Percentiles rank a stretch among this genome's conserved stretches.
These are phyloP conservation scores for Asterella californica DNA, from an alignment of 225 moss, liverwort and hornwort genomes.

Conservation along the genomic window DNA sequence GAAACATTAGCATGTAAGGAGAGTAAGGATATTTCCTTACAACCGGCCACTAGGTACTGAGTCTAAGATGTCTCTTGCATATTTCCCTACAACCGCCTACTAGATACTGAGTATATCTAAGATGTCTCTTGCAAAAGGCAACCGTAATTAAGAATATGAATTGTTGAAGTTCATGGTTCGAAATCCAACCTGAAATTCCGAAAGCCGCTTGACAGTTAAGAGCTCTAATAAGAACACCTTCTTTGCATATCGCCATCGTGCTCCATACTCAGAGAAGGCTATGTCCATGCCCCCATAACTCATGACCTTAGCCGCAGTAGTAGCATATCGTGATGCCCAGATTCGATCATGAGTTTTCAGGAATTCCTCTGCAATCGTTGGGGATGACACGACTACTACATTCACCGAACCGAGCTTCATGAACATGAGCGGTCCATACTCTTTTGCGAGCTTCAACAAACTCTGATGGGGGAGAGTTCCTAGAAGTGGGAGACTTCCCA, in stretches of 20 bases:
- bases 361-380: conserved; percentile 22
- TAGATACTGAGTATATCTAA: too few relatives aligned
- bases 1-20: too few relatives aligned
- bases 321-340: conserved; percentile 21
- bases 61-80: too few relatives aligned
- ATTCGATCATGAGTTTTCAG: conserved; percentile 34
- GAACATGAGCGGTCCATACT: conserved; percentile 39
- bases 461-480: conserved; percentile 28
- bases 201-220: conserved; percentile 29
- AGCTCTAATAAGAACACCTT: conserved; percentile 40
- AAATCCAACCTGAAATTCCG: conserved; percentile 11
- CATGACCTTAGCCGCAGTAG: conserved; percentile 23
- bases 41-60: too few relatives aligned
- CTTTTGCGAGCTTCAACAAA: conserved; percentile 21
- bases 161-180: not conserved
- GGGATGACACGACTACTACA: conserved; percentile 24
- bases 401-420: conserved; percentile 32
- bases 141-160: not conserved
- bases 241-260: conserved; percentile 43
- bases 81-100: not conserved
- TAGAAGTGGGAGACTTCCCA: conserved; percentile 26
- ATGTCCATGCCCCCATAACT: conserved; percentile 49
- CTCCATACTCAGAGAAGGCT: conserved; percentile 43
- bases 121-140: not conserved
- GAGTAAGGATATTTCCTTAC: too few relatives aligned